These are phyloP conservation scores for Zygosaccharomyces lentus DNA, from an alignment of 805 yeast genomes.

Conservation along the genomic window DNA sequence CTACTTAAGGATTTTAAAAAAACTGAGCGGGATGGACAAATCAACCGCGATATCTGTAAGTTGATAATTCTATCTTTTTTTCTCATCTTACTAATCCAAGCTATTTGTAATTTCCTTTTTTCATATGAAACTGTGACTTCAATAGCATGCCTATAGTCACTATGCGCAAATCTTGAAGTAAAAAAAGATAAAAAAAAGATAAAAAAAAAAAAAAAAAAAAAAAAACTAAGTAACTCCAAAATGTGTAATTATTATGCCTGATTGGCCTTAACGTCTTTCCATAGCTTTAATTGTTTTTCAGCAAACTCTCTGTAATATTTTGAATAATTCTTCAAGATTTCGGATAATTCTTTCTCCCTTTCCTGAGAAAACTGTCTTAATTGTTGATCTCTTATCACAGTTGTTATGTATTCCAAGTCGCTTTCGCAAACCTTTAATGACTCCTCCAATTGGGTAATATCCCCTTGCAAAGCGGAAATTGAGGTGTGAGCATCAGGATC, in stretches of 20 bases:
- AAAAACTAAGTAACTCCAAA: background rate
- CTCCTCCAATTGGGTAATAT: slow-evolving; percentile 24
- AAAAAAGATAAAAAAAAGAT: background rate
- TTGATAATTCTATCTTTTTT: background rate
- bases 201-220: background rate
- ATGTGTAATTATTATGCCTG: slow-evolving; percentile 5
- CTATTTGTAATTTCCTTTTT: background rate
- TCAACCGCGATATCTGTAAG: slow-evolving; percentile 22
- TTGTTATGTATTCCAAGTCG: slow-evolving; percentile 31
- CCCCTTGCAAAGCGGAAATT: slow-evolving; percentile 22
- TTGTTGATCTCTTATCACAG: slow-evolving; percentile 32
- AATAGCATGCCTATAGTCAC: background rate
- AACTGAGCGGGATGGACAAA: slow-evolving; percentile 58
- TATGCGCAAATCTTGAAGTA: background rate
- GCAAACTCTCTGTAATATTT: slow-evolving; percentile 31
- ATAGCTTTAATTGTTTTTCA: slow-evolving; percentile 26
- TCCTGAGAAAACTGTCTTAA: slow-evolving; percentile 29
- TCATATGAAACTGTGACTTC: background rate
- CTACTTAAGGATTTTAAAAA: slow-evolving; percentile 36
- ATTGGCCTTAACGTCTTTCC: slow-evolving; percentile 26
- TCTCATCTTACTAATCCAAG: background rate
- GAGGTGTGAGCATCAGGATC: slow-evolving; percentile 27
- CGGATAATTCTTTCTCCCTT: slow-evolving; percentile 24
- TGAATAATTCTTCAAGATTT: slow-evolving; percentile 26
- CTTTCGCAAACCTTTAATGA: slow-evolving; percentile 26